Conservation (phyloP, 139 green algal species). For the Chlorella vulgaris region DNA sequence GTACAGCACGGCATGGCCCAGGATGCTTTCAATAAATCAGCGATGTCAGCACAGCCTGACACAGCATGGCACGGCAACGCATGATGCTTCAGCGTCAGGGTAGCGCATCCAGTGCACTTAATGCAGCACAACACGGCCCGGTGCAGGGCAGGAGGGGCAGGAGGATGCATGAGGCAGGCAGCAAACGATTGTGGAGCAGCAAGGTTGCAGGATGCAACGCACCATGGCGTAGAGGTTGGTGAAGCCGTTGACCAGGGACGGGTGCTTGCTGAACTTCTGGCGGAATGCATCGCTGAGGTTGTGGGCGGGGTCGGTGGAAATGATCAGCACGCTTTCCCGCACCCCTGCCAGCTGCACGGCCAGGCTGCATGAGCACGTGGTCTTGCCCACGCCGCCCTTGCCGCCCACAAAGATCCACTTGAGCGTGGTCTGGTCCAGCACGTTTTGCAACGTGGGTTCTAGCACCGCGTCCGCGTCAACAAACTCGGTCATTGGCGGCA, state of each 20-base stretch:
- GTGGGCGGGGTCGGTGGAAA: constrained; percentile 96
- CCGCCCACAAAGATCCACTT: constrained; percentile 98
- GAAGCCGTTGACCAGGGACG: constrained; percentile 86
- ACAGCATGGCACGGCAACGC: too few relatives aligned
- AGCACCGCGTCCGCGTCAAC: constrained; percentile 41
- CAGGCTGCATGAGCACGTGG: constrained; percentile 86
- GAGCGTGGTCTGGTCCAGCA: constrained; percentile 85
- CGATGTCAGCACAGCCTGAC: too few relatives aligned
- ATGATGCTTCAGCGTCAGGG: too few relatives aligned
- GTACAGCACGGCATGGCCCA: not conserved
- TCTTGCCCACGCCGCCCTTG: constrained; percentile 94
- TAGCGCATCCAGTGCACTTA: too few relatives aligned
- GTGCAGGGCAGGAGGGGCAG: too few relatives aligned
- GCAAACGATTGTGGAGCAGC: too few relatives aligned
- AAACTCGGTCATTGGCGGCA: constrained; percentile 10
- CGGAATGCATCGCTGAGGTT: constrained; percentile 96
- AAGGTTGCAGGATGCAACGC: constrained; percentile 6
- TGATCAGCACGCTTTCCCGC: constrained; percentile 91
- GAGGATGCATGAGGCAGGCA: too few relatives aligned
- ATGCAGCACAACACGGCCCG: too few relatives aligned
- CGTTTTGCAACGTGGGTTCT: constrained; percentile 85
- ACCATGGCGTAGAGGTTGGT: constrained; percentile 97
- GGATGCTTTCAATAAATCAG: not conserved
- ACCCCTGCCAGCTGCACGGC: constrained; percentile 83
- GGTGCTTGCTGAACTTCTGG: constrained; percentile 93